phyloP scores from a whole-genome alignment of 108 stramenopile genomes.

The Pseudonitzschia delicatissima region DNA sequence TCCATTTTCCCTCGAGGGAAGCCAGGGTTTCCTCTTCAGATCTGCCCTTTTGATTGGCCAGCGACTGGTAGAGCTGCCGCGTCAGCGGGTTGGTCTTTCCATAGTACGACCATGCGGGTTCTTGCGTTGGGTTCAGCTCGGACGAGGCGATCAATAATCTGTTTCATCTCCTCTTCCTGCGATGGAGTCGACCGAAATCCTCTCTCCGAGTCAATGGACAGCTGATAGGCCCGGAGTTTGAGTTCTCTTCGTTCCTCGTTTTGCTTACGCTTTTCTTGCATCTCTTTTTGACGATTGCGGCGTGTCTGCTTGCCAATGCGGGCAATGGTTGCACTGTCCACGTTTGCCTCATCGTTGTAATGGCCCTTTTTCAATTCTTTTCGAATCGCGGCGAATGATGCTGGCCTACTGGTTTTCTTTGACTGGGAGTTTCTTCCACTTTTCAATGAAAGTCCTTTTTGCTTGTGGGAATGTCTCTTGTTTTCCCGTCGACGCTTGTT shows the following conservation, averaged over 20 bases:
- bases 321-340: not conserved
- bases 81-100: not conserved
- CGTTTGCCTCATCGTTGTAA: not conserved
- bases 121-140: slow-evolving; percentile 41
- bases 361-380: not conserved
- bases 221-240: not conserved
- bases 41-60: too few species aligned
- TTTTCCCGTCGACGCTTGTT: too few species aligned
- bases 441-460: too few species aligned
- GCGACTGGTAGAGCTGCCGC: not conserved
- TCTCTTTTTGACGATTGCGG: not conserved
- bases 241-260: not conserved
- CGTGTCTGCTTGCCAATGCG: too few species aligned
- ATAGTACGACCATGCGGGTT: slow-evolving; percentile 64
- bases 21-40: slow-evolving; percentile 20
- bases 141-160: slow-evolving; percentile 42
- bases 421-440: too few species aligned
- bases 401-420: not conserved
- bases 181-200: slow-evolving; percentile 47
- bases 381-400: not conserved
- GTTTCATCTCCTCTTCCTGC: slow-evolving; percentile 33
- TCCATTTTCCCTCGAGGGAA: slow-evolving; percentile 59
- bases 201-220: slow-evolving; percentile 3
- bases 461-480: too few species aligned
- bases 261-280: not conserved